Conservation (phyloP, 108 stramenopile species). For the Skeletonema grethae region DNA sequence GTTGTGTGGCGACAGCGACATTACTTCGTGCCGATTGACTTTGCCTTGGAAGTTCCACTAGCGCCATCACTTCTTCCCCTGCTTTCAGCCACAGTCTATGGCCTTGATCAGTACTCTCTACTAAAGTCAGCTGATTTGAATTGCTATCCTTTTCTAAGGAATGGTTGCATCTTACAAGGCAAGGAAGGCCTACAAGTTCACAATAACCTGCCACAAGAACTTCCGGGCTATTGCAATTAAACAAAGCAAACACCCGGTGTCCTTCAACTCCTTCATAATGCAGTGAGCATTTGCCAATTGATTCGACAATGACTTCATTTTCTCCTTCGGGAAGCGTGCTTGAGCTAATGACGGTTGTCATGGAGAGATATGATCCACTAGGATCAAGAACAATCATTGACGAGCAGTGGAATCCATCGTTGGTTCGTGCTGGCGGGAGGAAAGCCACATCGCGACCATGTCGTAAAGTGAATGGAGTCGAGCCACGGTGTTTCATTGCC, state of each 20-base stretch:
- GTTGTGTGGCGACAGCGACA: constrained; percentile 68
- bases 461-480: constrained; percentile 43
- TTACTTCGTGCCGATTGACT: constrained; percentile 44
- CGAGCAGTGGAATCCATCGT: constrained; percentile 43
- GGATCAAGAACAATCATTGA: constrained; percentile 61
- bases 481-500: constrained; percentile 32
- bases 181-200: constrained; percentile 38
- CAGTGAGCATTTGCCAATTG: constrained; percentile 41
- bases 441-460: constrained; percentile 73
- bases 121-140: constrained; percentile 43
- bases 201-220: constrained; percentile 51
- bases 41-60: constrained; percentile 60
- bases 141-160: constrained; percentile 24
- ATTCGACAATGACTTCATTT: constrained; percentile 43
- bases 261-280: constrained; percentile 66
- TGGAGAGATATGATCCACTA: constrained; percentile 43
- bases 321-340: constrained; percentile 20
- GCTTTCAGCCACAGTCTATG: constrained; percentile 58
- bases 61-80: constrained; percentile 58
- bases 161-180: constrained; percentile 53
- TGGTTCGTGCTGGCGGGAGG: constrained; percentile 48
- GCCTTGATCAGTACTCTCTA: constrained; percentile 27
- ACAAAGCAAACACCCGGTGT: constrained; percentile 52
- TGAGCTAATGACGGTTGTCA: constrained; percentile 42
- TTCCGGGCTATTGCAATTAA: constrained; percentile 45